Evolutionary conservation across 2,329 filamentous ascomycete species (phyloP).

Genomic region (Ambrosiella cleistominuta): DNA sequence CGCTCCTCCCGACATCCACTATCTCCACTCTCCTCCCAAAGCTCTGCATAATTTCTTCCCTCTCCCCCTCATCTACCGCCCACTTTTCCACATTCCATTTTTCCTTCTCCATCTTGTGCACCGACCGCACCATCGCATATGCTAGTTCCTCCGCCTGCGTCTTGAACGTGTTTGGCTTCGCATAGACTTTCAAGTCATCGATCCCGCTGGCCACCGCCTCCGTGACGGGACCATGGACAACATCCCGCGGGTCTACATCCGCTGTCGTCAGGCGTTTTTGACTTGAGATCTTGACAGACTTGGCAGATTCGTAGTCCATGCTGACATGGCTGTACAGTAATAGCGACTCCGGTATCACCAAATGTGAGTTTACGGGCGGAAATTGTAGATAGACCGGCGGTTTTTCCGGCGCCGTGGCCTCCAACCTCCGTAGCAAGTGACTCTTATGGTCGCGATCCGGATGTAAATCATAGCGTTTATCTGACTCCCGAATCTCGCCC

Average conservation of each 20-base stretch:
- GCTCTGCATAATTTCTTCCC: background rate
- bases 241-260: conserved; percentile 30
- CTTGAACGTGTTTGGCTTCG: conserved; percentile 7
- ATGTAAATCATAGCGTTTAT: conserved; percentile 9
- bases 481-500: conserved; percentile 4
- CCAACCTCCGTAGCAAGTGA: conserved; percentile 2
- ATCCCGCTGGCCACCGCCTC: background rate
- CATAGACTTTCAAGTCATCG: background rate
- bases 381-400: conserved; percentile 29
- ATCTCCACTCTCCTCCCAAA: background rate
- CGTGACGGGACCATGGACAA: conserved; percentile 21
- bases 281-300: conserved; percentile 27
- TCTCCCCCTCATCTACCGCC: background rate
- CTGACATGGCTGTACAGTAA: conserved; percentile 26
- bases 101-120: background rate
- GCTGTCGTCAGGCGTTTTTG: conserved; percentile 26
- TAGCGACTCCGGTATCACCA: conserved; percentile 32
- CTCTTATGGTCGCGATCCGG: conserved; percentile 4
- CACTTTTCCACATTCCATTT: background rate
- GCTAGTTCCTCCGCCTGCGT: conserved; percentile 5
- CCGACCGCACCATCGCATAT: conserved; percentile 16
- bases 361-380: conserved; percentile 29
- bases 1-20: background rate
- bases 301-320: conserved; percentile 16
- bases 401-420: conserved; percentile 14